phyloP scores from a whole-genome alignment of 495 filamentous ascomycete species.

The Daldinia vernicosa region DNA sequence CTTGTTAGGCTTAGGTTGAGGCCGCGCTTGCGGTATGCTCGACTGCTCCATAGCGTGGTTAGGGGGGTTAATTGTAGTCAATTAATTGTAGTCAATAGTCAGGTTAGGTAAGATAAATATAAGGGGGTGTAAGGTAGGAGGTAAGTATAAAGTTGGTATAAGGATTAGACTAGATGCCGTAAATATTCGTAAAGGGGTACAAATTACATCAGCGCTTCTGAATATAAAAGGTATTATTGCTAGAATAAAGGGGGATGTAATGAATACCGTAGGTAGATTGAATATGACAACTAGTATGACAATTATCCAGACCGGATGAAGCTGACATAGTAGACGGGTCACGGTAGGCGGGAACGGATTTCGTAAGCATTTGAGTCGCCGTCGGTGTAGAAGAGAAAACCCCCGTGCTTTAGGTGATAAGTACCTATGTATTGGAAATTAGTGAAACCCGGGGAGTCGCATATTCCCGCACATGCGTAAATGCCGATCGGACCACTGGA shows the following conservation, averaged over 20 bases:
- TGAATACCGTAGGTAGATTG: not conserved
- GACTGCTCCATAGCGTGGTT: constrained; percentile 16
- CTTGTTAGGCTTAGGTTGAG: constrained; percentile 31
- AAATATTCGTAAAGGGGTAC: not conserved
- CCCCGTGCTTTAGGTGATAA: not conserved
- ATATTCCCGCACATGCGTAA: not conserved
- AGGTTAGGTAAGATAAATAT: not conserved
- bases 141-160: not conserved
- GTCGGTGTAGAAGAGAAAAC: not conserved
- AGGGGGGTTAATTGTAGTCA: not conserved
- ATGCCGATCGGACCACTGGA: not conserved
- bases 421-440: not conserved
- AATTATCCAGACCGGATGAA: not conserved
- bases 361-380: not conserved
- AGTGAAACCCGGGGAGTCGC: not conserved
- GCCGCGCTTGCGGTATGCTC: constrained; percentile 20
- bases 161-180: not conserved
- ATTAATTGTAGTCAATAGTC: too few species aligned
- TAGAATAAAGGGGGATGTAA: not conserved
- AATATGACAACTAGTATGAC: not conserved
- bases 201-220: not conserved
- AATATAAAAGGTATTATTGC: not conserved
- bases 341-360: not conserved
- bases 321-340: too few species aligned
- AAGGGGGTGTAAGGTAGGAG: not conserved